These are phyloP conservation scores for Acidiella bohemica DNA, from an alignment of 495 filamentous ascomycete species.

Conservation along the genomic window DNA sequence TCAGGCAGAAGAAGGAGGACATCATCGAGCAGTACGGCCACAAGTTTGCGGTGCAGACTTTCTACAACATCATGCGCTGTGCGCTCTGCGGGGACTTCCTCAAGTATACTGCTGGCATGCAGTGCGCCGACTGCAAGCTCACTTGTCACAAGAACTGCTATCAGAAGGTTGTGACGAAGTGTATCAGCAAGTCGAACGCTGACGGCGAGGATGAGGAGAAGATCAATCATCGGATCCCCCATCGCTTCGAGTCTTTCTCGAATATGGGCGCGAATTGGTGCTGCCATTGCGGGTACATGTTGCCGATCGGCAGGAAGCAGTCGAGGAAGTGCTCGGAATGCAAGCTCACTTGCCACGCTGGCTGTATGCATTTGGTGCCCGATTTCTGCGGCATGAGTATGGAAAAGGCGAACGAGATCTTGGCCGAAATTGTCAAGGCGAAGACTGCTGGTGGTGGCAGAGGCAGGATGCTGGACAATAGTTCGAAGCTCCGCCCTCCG, in stretches of 20 bases:
- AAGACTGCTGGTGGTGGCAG: constrained; percentile 35
- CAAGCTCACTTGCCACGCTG: constrained; percentile 73
- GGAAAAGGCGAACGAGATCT: constrained; percentile 88
- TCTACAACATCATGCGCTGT: constrained; percentile 99
- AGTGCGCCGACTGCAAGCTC: constrained; percentile 99
- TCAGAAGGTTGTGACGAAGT: constrained; percentile 95
- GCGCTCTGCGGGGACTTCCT: constrained; percentile 95
- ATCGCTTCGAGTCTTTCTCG: constrained; percentile 86
- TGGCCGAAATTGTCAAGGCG: constrained; percentile 45
- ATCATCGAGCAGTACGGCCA: constrained; percentile 96
- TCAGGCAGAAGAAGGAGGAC: constrained; percentile 92
- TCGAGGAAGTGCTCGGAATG: constrained; percentile 91
- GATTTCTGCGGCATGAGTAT: constrained; percentile 99
- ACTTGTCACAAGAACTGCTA: constrained; percentile 98
- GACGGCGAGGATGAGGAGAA: constrained; percentile 99
- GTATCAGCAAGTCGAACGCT: constrained; percentile 97
- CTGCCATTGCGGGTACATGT: constrained; percentile 94
- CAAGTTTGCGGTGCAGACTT: constrained; percentile 94
- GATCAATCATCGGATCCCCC: constrained; percentile 97
- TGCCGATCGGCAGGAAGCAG: constrained; percentile 93
- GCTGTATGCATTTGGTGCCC: constrained; percentile 88
- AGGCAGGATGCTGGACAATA: constrained; percentile 11
- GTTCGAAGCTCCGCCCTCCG: constrained; percentile 29
- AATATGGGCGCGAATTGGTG: constrained; percentile 99
- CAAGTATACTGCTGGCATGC: constrained; percentile 97